Evolutionary conservation across 371 early-diverging fungal genomes (phyloP).

Genomic region (Apophysomyces trapeziformis): DNA sequence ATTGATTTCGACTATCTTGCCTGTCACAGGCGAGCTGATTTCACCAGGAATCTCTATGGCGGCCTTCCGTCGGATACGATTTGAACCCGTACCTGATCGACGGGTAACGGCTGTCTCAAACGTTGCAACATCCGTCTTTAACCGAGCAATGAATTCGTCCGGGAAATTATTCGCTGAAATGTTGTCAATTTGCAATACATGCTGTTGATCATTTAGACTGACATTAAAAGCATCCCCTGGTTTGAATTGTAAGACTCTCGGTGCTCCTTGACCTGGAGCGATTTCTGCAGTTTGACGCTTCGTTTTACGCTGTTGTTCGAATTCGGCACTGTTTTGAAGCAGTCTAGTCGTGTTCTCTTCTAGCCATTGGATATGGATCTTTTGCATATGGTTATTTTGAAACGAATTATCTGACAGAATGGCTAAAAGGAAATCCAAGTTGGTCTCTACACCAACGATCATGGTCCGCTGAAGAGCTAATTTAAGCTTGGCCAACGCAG

Average conservation of each 20-base stretch:
- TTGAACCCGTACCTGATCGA: constrained; percentile 27
- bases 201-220: constrained; percentile 23
- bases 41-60: constrained; percentile 27
- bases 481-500: constrained; percentile 35
- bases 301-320: constrained; percentile 3
- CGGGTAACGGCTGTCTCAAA: constrained; percentile 30
- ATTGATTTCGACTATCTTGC: constrained; percentile 44
- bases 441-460: constrained; percentile 42
- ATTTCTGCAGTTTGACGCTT: not conserved
- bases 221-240: constrained; percentile 49
- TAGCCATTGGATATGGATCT: constrained; percentile 27
- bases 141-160: constrained; percentile 29
- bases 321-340: constrained; percentile 14
- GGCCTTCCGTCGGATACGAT: constrained; percentile 36
- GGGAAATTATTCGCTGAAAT: constrained; percentile 47
- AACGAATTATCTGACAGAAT: constrained; percentile 24
- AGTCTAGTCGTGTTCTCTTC: constrained; percentile 31
- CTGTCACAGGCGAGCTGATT: constrained; percentile 43
- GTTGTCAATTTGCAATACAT: constrained; percentile 37
- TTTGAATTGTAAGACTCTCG: constrained; percentile 31
- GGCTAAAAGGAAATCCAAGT: constrained; percentile 36
- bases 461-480: constrained; percentile 28
- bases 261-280: not conserved
- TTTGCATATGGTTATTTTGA: constrained; percentile 17
- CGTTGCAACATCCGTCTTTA: constrained; percentile 24